Evolutionary conservation across 164 flowering plant species (phyloP).

Genomic region (Malania oleifera): DNA sequence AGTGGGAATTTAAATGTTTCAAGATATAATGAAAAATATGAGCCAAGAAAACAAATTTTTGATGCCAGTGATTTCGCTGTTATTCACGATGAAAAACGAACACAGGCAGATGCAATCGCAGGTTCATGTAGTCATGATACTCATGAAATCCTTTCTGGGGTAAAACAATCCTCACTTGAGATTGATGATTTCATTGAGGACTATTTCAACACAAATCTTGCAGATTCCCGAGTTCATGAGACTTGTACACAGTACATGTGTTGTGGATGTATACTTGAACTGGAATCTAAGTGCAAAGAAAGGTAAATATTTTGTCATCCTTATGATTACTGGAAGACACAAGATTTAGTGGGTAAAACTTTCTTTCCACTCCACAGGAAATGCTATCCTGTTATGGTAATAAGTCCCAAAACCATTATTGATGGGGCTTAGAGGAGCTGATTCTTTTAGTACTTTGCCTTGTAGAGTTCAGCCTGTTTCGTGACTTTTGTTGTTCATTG

Average conservation of each 20-base stretch:
- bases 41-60: constrained; percentile 3
- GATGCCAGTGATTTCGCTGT: constrained; percentile 3
- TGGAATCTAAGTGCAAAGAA: constrained; percentile 27
- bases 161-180: not conserved
- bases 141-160: constrained; percentile 10
- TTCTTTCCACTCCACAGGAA: not conserved
- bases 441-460: no score
- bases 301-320: constrained; percentile 31
- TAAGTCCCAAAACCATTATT: no score
- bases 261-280: constrained; percentile 42
- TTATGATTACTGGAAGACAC: not conserved
- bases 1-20: constrained; percentile 24
- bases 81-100: constrained; percentile 5
- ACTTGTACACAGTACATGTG: constrained; percentile 38
- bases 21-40: constrained; percentile 17
- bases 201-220: constrained; percentile 40
- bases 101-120: not conserved
- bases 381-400: no score
- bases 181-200: constrained; percentile 33
- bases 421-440: no score
- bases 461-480: no score
- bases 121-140: constrained; percentile 4
- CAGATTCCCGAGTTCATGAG: constrained; percentile 48
- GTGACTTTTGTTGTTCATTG: no score
- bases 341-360: not conserved